A percentile compares a stretch with the other conserved stretches of the same genome.
Conservation (phyloP, 2,329 filamentous ascomycete species). For the Epichloe sylvatica region DNA sequence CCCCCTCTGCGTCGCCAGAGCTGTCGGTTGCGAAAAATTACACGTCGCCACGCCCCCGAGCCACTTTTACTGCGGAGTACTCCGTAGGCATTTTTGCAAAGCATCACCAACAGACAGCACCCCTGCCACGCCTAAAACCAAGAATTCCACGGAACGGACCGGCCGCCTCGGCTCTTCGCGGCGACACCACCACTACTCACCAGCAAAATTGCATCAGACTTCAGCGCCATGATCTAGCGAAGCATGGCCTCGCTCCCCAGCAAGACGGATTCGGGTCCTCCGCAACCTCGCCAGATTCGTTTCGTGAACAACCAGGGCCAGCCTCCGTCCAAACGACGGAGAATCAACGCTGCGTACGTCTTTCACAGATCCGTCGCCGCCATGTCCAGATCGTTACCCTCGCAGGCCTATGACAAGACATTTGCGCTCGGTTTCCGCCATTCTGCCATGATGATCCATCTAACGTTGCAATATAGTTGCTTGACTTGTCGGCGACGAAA, state of each 20-base stretch:
- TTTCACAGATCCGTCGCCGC: background rate
- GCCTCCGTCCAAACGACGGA: conserved; percentile 62
- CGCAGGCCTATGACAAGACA: background rate
- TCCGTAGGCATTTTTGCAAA: background rate
- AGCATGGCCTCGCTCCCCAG: conserved; percentile 35
- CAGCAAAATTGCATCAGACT: background rate
- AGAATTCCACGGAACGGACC: background rate
- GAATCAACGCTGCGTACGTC: conserved; percentile 65
- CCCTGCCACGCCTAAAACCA: background rate
- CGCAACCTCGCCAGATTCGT: conserved; percentile 47
- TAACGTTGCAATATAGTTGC: conserved; percentile 32
- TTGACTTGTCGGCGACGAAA: conserved; percentile 63
- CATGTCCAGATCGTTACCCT: background rate
- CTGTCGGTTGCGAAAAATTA: background rate
- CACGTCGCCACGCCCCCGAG: background rate
- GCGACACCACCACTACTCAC: background rate
- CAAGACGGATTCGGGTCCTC: conserved; percentile 22
- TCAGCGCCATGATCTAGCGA: conserved; percentile 21
- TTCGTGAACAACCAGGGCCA: conserved; percentile 75
- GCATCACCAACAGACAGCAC: background rate
- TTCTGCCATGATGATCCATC: background rate
- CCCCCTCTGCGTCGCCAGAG: background rate
- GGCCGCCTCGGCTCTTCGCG: background rate
- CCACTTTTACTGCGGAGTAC: background rate
- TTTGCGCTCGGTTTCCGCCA: background rate